phyloP scores from a whole-genome alignment of 1,284 basidiomycete species.

The Albatrellus sp. region DNA sequence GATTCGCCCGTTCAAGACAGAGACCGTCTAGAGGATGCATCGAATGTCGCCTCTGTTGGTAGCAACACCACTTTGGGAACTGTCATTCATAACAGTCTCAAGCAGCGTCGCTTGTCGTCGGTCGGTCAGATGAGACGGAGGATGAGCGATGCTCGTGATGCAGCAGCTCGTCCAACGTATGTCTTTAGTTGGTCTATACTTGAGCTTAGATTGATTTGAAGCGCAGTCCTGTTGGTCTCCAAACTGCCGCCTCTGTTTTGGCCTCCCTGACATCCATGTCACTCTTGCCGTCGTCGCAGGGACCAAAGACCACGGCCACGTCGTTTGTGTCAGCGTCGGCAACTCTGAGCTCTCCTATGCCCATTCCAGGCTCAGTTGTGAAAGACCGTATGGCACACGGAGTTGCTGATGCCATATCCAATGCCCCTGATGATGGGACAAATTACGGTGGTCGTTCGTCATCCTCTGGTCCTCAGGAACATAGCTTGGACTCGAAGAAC shows the following conservation, averaged over 20 bases:
- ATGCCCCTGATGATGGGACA: conserved; percentile 5
- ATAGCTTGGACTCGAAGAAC: conserved; percentile 14
- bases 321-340: conserved; percentile 8
- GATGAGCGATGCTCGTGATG: conserved; percentile 65
- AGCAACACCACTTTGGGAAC: conserved; percentile 11
- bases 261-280: conserved; percentile 34
- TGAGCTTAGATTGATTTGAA: conserved; percentile 4
- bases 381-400: background rate
- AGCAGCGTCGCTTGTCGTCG: conserved; percentile 57
- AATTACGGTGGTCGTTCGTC: background rate
- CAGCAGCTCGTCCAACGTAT: conserved; percentile 57
- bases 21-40: conserved; percentile 14
- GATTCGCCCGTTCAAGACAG: conserved; percentile 11
- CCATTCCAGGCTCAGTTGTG: conserved; percentile 9
- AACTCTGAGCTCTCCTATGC: conserved; percentile 10
- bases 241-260: conserved; percentile 32
- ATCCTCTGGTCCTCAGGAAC: conserved; percentile 9
- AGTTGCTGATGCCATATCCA: conserved; percentile 5
- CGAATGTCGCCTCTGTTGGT: background rate
- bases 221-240: conserved; percentile 29
- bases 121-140: conserved; percentile 54
- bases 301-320: conserved; percentile 9
- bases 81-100: conserved; percentile 19
- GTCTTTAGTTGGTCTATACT: conserved; percentile 20
- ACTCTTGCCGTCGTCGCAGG: conserved; percentile 33